Conservation (phyloP, 352 stramenopile species). For the Plasmopara viticola region DNA sequence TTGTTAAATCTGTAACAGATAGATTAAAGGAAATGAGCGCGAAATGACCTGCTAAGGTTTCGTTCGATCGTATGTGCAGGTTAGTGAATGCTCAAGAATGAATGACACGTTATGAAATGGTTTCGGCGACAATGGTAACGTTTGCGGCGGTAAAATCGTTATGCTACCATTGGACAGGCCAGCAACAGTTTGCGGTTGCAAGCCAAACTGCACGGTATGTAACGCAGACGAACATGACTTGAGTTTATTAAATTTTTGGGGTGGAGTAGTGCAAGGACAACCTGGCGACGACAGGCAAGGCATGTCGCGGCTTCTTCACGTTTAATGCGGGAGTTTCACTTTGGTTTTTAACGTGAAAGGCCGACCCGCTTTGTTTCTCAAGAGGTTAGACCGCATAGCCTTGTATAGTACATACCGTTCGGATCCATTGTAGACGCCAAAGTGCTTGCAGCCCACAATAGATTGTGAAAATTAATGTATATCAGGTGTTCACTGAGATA, state of each 20-base stretch:
- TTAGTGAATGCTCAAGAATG: background rate
- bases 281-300: slow-evolving; percentile 13
- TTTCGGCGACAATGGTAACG: slow-evolving; percentile 9
- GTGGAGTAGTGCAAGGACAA: slow-evolving; percentile 1
- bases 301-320: slow-evolving; percentile 14
- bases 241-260: background rate
- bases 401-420: background rate
- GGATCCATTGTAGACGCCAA: background rate
- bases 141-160: background rate
- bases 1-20: too few relatives aligned
- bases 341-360: slow-evolving; percentile 18
- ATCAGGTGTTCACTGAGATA: background rate
- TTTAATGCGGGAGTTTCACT: slow-evolving; percentile 11
- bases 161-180: slow-evolving; percentile 1
- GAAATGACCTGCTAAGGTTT: too few relatives aligned
- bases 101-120: background rate
- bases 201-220: slow-evolving; percentile 3
- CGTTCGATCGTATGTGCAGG: background rate
- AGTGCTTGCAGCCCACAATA: background rate
- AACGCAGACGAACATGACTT: slow-evolving; percentile 11
- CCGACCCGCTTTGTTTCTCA: background rate
- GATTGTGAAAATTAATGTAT: background rate
- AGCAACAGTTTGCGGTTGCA: slow-evolving; percentile 9
- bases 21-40: too few relatives aligned
- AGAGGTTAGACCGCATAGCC: background rate